Evolutionary conservation across 2,329 filamentous ascomycete genomes (phyloP), one percentile per base, ranked within the genome.

Genomic region (Ampelomyces quisqualis): DNA sequence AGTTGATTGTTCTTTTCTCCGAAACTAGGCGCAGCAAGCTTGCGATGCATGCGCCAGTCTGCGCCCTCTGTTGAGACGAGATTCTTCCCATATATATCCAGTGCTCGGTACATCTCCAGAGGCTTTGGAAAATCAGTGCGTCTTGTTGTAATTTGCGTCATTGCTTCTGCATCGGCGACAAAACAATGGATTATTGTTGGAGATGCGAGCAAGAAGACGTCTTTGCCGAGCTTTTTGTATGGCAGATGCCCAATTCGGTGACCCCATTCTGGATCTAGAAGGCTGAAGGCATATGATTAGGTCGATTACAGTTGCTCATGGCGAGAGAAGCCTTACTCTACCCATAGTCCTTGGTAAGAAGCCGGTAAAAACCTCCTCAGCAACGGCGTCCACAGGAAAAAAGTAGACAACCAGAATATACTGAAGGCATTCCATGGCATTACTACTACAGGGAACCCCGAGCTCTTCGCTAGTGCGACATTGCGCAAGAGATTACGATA

Each of bases 41-140:
- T 88, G 47, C 86, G 79, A 63, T 91, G 86, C 67, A 79, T 76
- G 21, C 82, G 81, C 87, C 86, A 91, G 19, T 77, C 68, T 1
- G 72, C 61, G 1, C 86, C 86, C 64, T 90, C 86, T 2, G 83
- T 81, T 0, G 80, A 81, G 15, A 90, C 68, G 2, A 90, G 77
- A 60, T 88, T 91, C 40, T 80, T 75, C 23, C 87, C 86, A 60
- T 85, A 90, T 15, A 85, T 70, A 32, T 81, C 75, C 20, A 87
- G 69, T 10, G 79, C 71, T 13, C 64, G 65, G 56, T 87, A 87
- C 38, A 78, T 68, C 43, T 78, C 67, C 10, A 79, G 76, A 6
- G 81, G 79, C 68, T 88, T 88, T 30, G 83, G 84, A 57, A 90
- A 90, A 45, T 82, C 78, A 53, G 86, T 85, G 29, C 85, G 77